Conservation (phyloP, 2,329 filamentous ascomycete genomes). For the Byssoonygena ceratinophila region DNA sequence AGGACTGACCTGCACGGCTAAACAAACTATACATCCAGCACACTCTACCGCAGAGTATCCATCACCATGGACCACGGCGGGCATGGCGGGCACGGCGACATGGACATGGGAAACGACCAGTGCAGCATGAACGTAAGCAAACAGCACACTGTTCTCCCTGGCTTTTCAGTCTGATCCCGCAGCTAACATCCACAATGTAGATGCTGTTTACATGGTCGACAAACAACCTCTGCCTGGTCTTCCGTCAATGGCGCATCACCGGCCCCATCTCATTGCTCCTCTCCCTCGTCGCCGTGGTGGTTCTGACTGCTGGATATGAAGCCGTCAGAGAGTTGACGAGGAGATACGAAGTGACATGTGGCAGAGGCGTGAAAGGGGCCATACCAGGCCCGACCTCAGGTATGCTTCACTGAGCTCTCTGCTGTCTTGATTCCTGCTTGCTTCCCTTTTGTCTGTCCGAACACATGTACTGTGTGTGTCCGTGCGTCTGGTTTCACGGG, state of each 20-base stretch:
- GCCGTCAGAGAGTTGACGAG: slow-evolving; percentile 66
- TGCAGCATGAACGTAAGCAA: slow-evolving; percentile 85
- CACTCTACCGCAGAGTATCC: no score
- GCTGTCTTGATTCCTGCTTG: neutral
- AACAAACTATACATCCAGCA: no score
- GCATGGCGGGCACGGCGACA: slow-evolving; percentile 43
- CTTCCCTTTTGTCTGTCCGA: neutral
- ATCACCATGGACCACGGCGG: slow-evolving; percentile 37
- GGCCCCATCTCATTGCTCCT: slow-evolving; percentile 63
- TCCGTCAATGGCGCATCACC: slow-evolving; percentile 77
- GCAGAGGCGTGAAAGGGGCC: slow-evolving; percentile 2
- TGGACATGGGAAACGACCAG: slow-evolving; percentile 49
- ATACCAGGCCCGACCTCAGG: slow-evolving; percentile 3
- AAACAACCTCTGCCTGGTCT: slow-evolving; percentile 88
- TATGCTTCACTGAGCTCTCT: neutral
- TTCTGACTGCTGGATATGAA: slow-evolving; percentile 87
- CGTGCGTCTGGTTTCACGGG: neutral
- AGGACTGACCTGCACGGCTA: no score
- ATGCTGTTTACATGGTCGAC: slow-evolving; percentile 99
- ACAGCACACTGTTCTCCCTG: slow-evolving; percentile 1
- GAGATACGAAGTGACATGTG: slow-evolving; percentile 53
- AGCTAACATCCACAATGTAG: slow-evolving; percentile 36
- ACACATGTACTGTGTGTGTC: neutral
- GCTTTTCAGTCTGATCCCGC: no score
- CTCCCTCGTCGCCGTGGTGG: slow-evolving; percentile 71